These are phyloP conservation scores for Didymella lethalis DNA, from an alignment of 2,329 filamentous ascomycete genomes.

Conservation along the genomic window DNA sequence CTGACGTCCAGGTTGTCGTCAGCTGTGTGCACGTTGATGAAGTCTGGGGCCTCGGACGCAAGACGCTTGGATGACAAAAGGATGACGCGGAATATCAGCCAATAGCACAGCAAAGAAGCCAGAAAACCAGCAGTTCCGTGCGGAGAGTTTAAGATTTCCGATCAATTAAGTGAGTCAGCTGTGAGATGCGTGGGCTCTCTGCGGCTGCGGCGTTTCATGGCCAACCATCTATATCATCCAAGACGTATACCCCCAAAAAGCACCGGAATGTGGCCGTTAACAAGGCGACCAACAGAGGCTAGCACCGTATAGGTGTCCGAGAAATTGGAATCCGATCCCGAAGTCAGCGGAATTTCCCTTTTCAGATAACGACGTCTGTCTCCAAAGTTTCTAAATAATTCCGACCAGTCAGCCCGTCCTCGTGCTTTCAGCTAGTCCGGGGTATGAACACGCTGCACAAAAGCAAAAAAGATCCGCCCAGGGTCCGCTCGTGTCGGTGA, in stretches of 20 bases:
- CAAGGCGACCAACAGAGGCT: constrained; percentile 17
- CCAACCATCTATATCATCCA: constrained; percentile 29
- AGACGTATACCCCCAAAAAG: constrained; percentile 17
- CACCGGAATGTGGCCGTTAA: constrained; percentile 29
- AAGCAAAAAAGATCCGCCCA: constrained; percentile 26
- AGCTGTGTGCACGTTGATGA: background rate
- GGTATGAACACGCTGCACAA: constrained; percentile 21
- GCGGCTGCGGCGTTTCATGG: constrained; percentile 16
- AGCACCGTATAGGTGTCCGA: constrained; percentile 20
- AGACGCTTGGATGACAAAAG: background rate
- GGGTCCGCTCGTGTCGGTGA: constrained; percentile 17
- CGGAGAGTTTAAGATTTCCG: constrained; percentile 17
- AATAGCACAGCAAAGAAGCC: constrained; percentile 4
- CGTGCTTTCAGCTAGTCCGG: constrained; percentile 15
- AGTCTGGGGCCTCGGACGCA: background rate
- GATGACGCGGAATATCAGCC: constrained; percentile 1
- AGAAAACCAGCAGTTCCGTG: background rate
- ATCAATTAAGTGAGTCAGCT: constrained; percentile 21
- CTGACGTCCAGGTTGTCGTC: background rate
- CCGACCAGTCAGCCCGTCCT: constrained; percentile 2
- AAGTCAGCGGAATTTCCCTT: constrained; percentile 14
- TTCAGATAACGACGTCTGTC: constrained; percentile 4
- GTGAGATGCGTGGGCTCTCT: constrained; percentile 20
- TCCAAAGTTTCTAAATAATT: constrained; percentile 11
- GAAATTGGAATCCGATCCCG: constrained; percentile 11